Evolutionary conservation across 495 filamentous ascomycete genomes (phyloP).

Genomic region (Neurospora sp.): DNA sequence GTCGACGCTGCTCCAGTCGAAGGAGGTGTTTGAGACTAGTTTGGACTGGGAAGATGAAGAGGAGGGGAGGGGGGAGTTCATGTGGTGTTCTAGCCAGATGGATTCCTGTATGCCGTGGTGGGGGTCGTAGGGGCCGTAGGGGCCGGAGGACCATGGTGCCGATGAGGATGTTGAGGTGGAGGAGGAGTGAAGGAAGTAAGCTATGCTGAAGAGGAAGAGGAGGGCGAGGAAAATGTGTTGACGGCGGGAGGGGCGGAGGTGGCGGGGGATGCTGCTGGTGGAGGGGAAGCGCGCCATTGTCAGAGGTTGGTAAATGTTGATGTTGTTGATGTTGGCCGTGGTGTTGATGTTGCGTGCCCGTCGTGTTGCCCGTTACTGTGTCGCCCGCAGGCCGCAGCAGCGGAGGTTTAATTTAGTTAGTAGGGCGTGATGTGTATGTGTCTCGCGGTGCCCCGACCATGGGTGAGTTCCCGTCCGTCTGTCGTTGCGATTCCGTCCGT

Average conservation of each 20-base stretch:
- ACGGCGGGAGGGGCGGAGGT: neutral
- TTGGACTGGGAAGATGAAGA: neutral
- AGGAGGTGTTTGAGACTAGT: constrained; percentile 21
- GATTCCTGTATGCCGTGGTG: constrained; percentile 9
- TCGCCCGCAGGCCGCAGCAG: too few relatives aligned
- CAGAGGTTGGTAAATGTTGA: neutral
- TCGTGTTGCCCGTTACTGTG: neutral
- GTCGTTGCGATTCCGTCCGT: too few relatives aligned
- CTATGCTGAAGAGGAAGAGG: neutral
- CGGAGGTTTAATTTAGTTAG: too few relatives aligned
- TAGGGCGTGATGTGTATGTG: too few relatives aligned
- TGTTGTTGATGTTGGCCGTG: neutral
- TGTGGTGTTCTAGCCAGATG: constrained; percentile 14
- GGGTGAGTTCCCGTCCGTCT: too few relatives aligned
- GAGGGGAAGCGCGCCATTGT: neutral
- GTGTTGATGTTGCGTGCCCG: neutral
- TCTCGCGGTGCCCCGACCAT: too few relatives aligned
- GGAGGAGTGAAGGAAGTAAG: constrained; percentile 5
- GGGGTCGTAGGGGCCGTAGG: neutral
- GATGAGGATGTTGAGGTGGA: neutral
- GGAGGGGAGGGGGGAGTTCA: constrained; percentile 17
- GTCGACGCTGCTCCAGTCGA: constrained; percentile 49
- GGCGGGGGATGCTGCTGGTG: neutral
- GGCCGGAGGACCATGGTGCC: too few relatives aligned
- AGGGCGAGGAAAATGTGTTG: neutral